These are phyloP conservation scores for Chaetomium sp. DNA, from an alignment of 2,329 filamentous ascomycete genomes.

Conservation along the genomic window DNA sequence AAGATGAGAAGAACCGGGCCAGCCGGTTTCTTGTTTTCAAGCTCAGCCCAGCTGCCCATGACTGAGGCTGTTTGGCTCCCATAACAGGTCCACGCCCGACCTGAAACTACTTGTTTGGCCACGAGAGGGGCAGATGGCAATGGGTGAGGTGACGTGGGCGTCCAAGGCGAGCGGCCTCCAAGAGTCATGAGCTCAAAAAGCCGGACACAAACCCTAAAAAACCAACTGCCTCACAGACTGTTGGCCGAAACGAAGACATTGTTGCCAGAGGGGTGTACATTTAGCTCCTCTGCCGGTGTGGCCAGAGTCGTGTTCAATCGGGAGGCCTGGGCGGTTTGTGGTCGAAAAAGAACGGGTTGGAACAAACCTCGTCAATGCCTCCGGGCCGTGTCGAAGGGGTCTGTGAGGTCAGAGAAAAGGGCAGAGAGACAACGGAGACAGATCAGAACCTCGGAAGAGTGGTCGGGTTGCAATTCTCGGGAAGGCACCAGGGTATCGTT, in stretches of 20 bases:
- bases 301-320: neutral
- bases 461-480: conserved; percentile 20
- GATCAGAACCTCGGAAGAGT: neutral
- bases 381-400: neutral
- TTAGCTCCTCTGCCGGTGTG: neutral
- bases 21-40: conserved; percentile 7
- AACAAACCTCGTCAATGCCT: neutral
- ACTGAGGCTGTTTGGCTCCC: neutral
- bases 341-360: neutral
- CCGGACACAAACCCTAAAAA: neutral
- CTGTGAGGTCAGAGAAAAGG: neutral
- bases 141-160: neutral
- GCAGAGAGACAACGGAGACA: neutral
- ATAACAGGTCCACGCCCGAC: too few relatives aligned
- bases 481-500: conserved; percentile 11
- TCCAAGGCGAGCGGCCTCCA: neutral
- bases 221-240: neutral
- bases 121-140: neutral
- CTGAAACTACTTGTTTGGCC: neutral
- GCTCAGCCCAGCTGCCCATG: conserved; percentile 8
- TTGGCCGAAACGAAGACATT: neutral
- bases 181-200: neutral
- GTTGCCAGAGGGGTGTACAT: neutral
- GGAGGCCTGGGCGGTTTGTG: neutral
- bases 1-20: conserved; percentile 10